Evolutionary conservation across 1,284 basidiomycete genomes (phyloP), one percentile per base, ranked within the genome.

Genomic region (Fomitopsis betulina): DNA sequence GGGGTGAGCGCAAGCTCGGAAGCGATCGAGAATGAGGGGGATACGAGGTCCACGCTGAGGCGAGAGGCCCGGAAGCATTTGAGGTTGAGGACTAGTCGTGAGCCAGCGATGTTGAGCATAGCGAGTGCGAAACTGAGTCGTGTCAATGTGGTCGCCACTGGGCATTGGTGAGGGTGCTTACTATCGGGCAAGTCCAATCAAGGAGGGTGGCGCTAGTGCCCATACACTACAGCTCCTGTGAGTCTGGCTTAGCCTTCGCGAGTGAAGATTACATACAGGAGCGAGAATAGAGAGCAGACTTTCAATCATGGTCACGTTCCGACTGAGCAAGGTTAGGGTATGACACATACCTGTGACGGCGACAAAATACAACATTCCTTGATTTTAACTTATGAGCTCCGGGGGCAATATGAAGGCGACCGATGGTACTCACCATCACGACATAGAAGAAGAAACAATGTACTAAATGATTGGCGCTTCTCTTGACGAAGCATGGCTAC

Each of bases 101-200:
- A 66, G 1, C 67, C 66, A 21, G 68, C 67, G 50, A 70, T 57
- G 61, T 72, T 72, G 47, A 72, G 69, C 63, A 70, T 66, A 2
- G 71, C 70, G 33, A 72, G 62, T 9, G 70, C 66, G 58, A 71
- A 71, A 57, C 70, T 72, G 21, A 5, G 12, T 17, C 38, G 25
- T 6, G 37, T 40, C 5, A 53, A 23, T n/a, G 13, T 55, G 33
- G 43, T 53, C 27, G 45, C 17, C 17, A n/a, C 54, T 32, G 30
- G 10, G 25, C 42, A 15, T 17, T 9, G 39, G 13, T 13, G 17
- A 17, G 19, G 21, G 42, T 2, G 61, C 70, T 58, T 59, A 72
- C 70, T 71, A 70, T 58, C 70, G 66, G 32, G 70, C 70, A 23
- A 72, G 65, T 33, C 70, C 71, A 30, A 69, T 64, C 10, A 70